A percentile compares a stretch with the other conserved stretches of the same genome.
phyloP scores from a whole-genome alignment of 768 basidiomycete species.

The Lyophyllum semitale region DNA sequence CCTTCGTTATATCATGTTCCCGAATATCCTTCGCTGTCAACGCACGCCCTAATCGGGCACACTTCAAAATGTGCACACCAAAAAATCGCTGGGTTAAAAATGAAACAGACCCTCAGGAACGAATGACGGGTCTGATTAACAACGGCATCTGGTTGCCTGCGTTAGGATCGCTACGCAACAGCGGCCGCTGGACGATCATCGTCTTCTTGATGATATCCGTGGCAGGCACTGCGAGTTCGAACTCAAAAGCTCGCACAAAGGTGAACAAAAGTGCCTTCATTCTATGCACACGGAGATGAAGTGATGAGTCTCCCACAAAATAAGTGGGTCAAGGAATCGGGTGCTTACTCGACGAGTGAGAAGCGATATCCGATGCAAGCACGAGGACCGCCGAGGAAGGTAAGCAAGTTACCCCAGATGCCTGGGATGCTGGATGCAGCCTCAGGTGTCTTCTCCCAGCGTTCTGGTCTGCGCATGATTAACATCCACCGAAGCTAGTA shows the following conservation, averaged over 20 bases:
- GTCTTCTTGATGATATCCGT: slow-evolving; percentile 41
- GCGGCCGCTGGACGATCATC: slow-evolving; percentile 44
- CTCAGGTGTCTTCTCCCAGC: slow-evolving; percentile 56
- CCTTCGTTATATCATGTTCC: too few species aligned
- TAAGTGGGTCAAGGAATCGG: background rate
- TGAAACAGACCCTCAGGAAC: background rate
- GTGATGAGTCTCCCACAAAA: background rate
- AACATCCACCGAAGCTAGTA: background rate
- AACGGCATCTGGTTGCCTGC: slow-evolving; percentile 47
- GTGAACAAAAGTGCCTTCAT: slow-evolving; percentile 46
- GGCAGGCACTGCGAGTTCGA: slow-evolving; percentile 52
- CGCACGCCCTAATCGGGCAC: too few species aligned
- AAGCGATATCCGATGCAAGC: slow-evolving; percentile 73
- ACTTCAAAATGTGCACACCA: too few species aligned
- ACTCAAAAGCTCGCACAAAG: slow-evolving; percentile 53
- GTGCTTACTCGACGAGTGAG: slow-evolving; percentile 51
- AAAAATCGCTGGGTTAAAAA: too few species aligned
- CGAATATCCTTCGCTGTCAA: too few species aligned
- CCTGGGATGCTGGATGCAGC: slow-evolving; percentile 51
- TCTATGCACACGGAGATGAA: slow-evolving; percentile 16
- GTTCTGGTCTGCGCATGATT: slow-evolving; percentile 56
- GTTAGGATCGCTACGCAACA: slow-evolving; percentile 40
- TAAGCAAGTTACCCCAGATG: slow-evolving; percentile 58
- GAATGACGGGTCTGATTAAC: slow-evolving; percentile 26
- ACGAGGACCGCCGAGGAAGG: slow-evolving; percentile 65